Percentiles rank a stretch among this genome's conserved stretches.
Evolutionary conservation across 2,329 filamentous ascomycete species (phyloP).

Genomic region (Sclerotinia glacialis): DNA sequence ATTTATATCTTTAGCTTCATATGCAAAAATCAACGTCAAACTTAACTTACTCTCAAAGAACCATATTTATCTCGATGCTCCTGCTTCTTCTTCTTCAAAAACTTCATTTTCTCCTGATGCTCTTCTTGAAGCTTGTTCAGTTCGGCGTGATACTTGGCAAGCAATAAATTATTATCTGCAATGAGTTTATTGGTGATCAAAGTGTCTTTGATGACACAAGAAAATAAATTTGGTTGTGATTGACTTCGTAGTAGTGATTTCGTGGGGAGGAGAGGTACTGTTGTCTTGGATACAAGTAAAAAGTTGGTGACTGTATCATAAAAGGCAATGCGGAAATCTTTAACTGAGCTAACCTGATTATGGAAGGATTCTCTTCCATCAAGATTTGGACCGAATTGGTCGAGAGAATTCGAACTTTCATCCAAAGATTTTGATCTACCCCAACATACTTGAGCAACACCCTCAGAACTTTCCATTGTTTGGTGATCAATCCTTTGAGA

Average conservation of each 20-base stretch:
- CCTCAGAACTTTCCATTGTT: not conserved
- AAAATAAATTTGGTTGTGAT: not conserved
- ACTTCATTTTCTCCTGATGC: not conserved
- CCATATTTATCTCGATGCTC: not conserved
- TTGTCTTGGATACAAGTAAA: not conserved
- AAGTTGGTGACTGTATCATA: not conserved
- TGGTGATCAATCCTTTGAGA: not conserved
- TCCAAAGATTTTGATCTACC: not conserved
- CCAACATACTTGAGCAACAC: not conserved
- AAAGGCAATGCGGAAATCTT: not conserved
- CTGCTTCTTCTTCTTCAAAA: not conserved
- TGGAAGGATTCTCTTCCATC: not conserved
- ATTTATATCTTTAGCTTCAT: not conserved
- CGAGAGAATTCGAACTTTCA: not conserved
- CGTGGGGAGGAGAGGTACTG: not conserved
- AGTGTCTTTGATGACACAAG: not conserved
- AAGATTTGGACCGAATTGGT: not conserved
- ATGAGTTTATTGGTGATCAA: not conserved
- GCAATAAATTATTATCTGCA: not conserved
- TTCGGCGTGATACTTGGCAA: not conserved
- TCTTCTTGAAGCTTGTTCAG: not conserved
- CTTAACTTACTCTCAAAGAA: slow-evolving; percentile 7
- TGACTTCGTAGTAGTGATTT: not conserved
- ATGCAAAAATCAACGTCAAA: slow-evolving; percentile 10
- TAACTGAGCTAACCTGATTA: not conserved